These are phyloP conservation scores for Asparagopsis taxiformis DNA, from an alignment of 31 red algal species.

Conservation along the genomic window DNA sequence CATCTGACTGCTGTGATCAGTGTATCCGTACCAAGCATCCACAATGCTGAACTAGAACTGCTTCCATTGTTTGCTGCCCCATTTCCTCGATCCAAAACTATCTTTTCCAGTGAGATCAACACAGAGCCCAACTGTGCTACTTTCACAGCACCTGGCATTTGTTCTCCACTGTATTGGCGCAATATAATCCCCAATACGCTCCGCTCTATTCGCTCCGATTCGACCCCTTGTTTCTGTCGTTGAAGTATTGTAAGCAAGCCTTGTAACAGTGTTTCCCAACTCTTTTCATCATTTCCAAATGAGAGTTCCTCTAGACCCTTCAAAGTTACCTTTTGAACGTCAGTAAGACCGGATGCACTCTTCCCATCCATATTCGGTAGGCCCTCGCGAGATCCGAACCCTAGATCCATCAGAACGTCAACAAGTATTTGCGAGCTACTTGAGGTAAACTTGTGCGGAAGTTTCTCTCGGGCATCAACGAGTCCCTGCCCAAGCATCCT, in stretches of 20 bases:
- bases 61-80: background rate
- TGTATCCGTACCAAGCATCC: conserved; percentile 41
- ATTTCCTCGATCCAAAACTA: conserved; percentile 14
- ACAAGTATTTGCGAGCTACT: conserved; percentile 50
- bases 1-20: conserved; percentile 39
- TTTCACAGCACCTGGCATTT: conserved; percentile 31
- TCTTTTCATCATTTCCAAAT: conserved; percentile 57
- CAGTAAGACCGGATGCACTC: conserved; percentile 11
- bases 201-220: conserved; percentile 9
- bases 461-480: conserved; percentile 18
- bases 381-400: background rate
- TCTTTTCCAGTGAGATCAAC: background rate
- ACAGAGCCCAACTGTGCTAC: conserved; percentile 11
- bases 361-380: background rate
- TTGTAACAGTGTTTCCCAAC: conserved; percentile 38
- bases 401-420: conserved; percentile 41
- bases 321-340: conserved; percentile 59
- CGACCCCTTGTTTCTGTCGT: conserved; percentile 1
- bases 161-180: conserved; percentile 24
- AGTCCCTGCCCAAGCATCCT: conserved; percentile 46
- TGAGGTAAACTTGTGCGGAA: conserved; percentile 48
- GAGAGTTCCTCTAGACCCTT: conserved; percentile 36
- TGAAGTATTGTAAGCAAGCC: conserved; percentile 38
- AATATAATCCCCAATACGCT: conserved; percentile 4
- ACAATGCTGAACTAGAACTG: conserved; percentile 17